A percentile compares a stretch with the other conserved stretches of the same genome.
These are phyloP conservation scores for Brassica carinata DNA, from an alignment of 345 rosid species.

Conservation along the genomic window DNA sequence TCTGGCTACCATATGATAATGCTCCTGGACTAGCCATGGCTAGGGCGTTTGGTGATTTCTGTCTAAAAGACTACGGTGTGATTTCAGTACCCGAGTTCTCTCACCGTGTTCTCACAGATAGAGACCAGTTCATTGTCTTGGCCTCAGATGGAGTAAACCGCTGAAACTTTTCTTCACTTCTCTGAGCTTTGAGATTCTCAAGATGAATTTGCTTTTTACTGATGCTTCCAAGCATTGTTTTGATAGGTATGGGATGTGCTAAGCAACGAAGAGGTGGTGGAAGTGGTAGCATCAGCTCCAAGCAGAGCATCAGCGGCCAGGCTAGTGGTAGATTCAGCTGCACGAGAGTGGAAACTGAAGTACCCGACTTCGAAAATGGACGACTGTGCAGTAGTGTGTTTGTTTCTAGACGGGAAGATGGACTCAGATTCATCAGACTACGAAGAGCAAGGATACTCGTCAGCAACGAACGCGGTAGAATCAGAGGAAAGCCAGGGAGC, in stretches of 20 bases:
- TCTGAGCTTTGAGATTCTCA: neutral
- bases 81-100: constrained; percentile 94
- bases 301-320: constrained; percentile 85
- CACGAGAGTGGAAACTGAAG: constrained; percentile 92
- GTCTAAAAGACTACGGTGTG: constrained; percentile 98
- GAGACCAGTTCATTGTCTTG: constrained; percentile 92
- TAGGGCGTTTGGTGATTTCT: constrained; percentile 98
- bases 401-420: constrained; percentile 95
- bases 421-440: constrained; percentile 74
- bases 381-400: constrained; percentile 97
- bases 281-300: constrained; percentile 79
- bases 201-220: constrained; percentile 11
- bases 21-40: constrained; percentile 99
- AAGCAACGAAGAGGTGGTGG: constrained; percentile 97
- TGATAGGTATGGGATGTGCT: constrained; percentile 96
- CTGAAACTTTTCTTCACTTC: neutral
- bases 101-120: constrained; percentile 77
- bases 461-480: constrained; percentile 78
- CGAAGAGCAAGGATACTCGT: constrained; percentile 75
- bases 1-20: constrained; percentile 98
- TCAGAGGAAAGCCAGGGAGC: constrained; percentile 76
- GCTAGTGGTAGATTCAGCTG: constrained; percentile 81
- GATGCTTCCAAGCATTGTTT: constrained; percentile 4
- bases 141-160: constrained; percentile 95
- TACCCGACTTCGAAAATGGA: constrained; percentile 99